Evolutionary conservation across 371 early-diverging fungal species (phyloP).

Genomic region (Coemansia sp.): DNA sequence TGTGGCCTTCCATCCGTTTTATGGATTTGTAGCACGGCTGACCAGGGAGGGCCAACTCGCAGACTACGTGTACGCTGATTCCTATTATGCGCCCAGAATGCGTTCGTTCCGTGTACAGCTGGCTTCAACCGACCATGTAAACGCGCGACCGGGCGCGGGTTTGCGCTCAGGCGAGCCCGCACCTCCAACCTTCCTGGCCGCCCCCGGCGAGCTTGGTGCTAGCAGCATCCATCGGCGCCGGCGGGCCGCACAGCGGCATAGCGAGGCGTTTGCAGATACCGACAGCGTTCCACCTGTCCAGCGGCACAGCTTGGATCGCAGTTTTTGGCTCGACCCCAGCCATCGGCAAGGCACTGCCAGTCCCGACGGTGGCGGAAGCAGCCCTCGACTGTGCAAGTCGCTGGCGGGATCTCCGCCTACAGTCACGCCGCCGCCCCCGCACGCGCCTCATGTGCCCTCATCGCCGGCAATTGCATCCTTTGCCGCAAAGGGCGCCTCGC

Average conservation of each 20-base stretch:
- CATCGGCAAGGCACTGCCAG: not conserved
- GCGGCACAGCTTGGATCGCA: not conserved
- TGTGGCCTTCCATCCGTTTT: not conserved
- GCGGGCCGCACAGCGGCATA: slow-evolving; percentile 3
- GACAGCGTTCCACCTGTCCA: not conserved
- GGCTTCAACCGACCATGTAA: slow-evolving; percentile 38
- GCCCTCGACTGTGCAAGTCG: slow-evolving; percentile 4
- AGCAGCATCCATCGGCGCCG: not conserved
- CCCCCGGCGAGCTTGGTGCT: not conserved
- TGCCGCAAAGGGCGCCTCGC: not conserved
- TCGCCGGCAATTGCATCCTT: not conserved
- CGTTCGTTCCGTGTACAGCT: slow-evolving; percentile 47
- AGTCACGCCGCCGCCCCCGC: slow-evolving; percentile 7
- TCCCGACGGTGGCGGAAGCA: slow-evolving; percentile 3
- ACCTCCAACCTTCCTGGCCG: not conserved
- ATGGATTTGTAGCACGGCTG: not conserved
- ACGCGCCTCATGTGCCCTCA: slow-evolving; percentile 7
- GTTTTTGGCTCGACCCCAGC: not conserved
- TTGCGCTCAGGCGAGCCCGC: slow-evolving; percentile 11
- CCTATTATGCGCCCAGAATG: slow-evolving; percentile 34
- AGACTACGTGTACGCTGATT: slow-evolving; percentile 2
- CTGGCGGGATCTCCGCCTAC: slow-evolving; percentile 5
- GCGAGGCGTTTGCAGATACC: slow-evolving; percentile 5
- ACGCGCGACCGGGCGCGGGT: slow-evolving; percentile 7
- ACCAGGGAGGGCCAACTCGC: not conserved